Evolutionary conservation across 2,329 filamentous ascomycete species (phyloP).

Genomic region (Pseudonectria foliicola): DNA sequence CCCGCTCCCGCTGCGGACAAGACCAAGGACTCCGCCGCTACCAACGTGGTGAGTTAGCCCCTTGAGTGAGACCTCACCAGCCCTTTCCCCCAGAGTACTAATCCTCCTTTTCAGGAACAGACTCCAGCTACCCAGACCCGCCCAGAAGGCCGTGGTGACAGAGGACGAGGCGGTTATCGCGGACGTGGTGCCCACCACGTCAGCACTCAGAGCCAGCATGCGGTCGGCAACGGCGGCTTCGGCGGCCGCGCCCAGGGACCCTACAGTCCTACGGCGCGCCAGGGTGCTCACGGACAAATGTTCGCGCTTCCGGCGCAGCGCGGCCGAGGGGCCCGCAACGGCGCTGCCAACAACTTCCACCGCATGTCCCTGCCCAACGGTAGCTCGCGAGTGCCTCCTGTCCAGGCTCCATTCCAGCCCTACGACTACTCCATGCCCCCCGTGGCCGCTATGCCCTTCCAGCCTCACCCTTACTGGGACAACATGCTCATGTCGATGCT

Average conservation of each 20-base stretch:
- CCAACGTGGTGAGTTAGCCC: constrained; percentile 32
- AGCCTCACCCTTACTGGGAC: constrained; percentile 42
- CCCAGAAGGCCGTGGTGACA: constrained; percentile 33
- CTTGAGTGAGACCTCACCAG: background rate
- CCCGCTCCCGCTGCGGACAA: constrained; percentile 28
- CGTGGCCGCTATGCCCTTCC: constrained; percentile 28
- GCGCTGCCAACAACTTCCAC: constrained; percentile 27
- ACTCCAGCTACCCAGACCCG: constrained; percentile 23
- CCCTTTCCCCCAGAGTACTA: constrained; percentile 1
- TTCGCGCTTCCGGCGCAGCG: constrained; percentile 28
- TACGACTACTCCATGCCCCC: constrained; percentile 37
- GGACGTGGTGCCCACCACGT: constrained; percentile 38
- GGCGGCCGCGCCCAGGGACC: constrained; percentile 31
- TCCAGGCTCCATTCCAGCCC: constrained; percentile 28
- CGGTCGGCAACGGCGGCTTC: constrained; percentile 26
- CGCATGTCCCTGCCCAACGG: constrained; percentile 34
- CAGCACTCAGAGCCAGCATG: constrained; percentile 28
- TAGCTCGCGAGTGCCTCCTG: constrained; percentile 27
- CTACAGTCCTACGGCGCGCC: constrained; percentile 39
- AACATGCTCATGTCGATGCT: constrained; percentile 40
- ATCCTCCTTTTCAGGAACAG: constrained; percentile 17
- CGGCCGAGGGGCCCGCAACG: constrained; percentile 29
- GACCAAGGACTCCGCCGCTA: constrained; percentile 32
- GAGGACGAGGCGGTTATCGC: constrained; percentile 38
- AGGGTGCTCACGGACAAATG: constrained; percentile 30